Conservation (phyloP, 306 rosid species). For the Fragaria vesca region DNA sequence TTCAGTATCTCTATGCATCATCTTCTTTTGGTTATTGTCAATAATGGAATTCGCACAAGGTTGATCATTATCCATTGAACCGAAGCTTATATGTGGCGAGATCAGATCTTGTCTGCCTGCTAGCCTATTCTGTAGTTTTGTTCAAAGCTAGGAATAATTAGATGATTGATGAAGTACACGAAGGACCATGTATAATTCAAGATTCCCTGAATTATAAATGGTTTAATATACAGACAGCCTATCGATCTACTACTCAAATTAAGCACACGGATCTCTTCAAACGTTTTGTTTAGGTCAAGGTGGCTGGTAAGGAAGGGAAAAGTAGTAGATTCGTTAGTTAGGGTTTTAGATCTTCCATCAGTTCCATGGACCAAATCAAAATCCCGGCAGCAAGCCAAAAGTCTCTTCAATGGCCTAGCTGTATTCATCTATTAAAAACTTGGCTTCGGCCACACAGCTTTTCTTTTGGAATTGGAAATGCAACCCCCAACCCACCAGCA, state of each 20-base stretch:
- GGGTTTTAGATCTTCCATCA: conserved; percentile 23
- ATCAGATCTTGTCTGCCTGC: conserved; percentile 28
- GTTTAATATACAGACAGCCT: background rate
- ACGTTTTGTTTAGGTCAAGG: background rate
- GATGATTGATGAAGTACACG: conserved; percentile 10
- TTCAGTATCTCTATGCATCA: conserved; percentile 25
- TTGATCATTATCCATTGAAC: conserved; percentile 16
- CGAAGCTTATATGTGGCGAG: conserved; percentile 1
- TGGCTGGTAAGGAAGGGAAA: conserved; percentile 22
- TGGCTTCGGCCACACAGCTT: background rate
- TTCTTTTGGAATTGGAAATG: no score
- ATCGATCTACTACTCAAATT: conserved; percentile 3
- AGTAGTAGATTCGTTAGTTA: conserved; percentile 5
- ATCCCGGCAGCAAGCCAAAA: conserved; percentile 1
- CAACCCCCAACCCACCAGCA: background rate
- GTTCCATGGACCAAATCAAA: conserved; percentile 2
- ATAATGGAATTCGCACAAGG: background rate
- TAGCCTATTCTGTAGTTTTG: conserved; percentile 1
- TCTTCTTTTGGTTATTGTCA: conserved; percentile 21
- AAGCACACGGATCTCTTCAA: background rate
- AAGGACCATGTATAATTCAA: conserved; percentile 14
- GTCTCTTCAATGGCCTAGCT: conserved; percentile 5
- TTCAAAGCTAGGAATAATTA: conserved; percentile 6
- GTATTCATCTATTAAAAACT: background rate
- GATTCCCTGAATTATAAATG: conserved; percentile 1